Percentiles rank a stretch among this genome's conserved stretches.
Conservation (phyloP, 352 stramenopile species). For the Globisporangium apiculatum region DNA sequence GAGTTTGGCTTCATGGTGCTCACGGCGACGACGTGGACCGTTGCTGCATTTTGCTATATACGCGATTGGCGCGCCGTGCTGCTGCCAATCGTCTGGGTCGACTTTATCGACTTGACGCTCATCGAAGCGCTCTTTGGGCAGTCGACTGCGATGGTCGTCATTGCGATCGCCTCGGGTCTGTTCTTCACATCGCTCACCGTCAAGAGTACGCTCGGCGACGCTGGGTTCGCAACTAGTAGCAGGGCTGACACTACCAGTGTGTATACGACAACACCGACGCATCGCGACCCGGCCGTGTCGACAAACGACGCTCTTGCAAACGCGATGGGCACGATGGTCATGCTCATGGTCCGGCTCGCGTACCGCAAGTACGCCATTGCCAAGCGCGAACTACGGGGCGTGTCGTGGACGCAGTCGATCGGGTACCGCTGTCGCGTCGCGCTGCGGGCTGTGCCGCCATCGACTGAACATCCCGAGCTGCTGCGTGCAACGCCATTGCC, state of each 20-base stretch:
- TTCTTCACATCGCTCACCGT: background rate
- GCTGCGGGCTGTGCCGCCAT: background rate
- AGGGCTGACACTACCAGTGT: too few species aligned
- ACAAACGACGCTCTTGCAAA: background rate
- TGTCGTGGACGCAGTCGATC: conserved; percentile 5
- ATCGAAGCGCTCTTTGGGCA: conserved; percentile 2
- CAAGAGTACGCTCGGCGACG: background rate
- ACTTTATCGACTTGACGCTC: conserved; percentile 5
- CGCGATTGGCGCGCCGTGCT: background rate
- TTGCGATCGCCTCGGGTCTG: background rate
- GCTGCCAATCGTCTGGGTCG: conserved; percentile 3
- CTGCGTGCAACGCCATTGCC: background rate
- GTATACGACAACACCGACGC: background rate
- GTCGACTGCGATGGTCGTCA: background rate
- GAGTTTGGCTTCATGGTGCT: conserved; percentile 4
- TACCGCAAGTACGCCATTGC: conserved; percentile 6
- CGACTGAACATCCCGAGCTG: background rate
- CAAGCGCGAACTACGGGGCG: background rate
- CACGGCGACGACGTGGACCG: conserved; percentile 1
- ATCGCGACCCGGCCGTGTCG: background rate
- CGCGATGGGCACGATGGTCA: conserved; percentile 4
- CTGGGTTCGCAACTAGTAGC: background rate
- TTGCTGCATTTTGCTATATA: background rate
- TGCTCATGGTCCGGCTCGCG: background rate
- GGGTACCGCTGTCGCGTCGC: conserved; percentile 2